These are phyloP conservation scores for Helianthus annuus DNA, from an alignment of 129 eudicot species.

Conservation along the genomic window DNA sequence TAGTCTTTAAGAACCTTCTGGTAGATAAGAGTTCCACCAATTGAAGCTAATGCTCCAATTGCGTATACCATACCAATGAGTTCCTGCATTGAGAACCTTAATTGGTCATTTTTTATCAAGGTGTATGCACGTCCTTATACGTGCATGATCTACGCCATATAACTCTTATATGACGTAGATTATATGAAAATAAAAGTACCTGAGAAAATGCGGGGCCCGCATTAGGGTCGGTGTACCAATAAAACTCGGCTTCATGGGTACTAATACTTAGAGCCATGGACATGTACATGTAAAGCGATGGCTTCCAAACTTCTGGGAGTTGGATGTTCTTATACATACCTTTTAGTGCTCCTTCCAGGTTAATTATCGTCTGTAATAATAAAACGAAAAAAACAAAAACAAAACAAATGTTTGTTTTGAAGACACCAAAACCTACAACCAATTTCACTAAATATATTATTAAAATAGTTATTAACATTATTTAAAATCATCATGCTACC, in stretches of 20 bases:
- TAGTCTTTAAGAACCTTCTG: slow-evolving; percentile 55
- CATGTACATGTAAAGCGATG: slow-evolving; percentile 56
- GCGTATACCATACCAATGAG: slow-evolving; percentile 56
- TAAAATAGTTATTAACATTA: no score
- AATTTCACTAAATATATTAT: no score
- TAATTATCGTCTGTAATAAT: slow-evolving; percentile 30
- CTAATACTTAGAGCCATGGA: slow-evolving; percentile 57
- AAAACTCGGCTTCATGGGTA: slow-evolving; percentile 65
- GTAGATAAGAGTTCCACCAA: slow-evolving; percentile 56
- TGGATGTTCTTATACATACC: slow-evolving; percentile 51
- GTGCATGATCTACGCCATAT: neutral
- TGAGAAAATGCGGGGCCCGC: slow-evolving; percentile 66
- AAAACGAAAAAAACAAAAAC: no score
- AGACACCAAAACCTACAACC: no score
- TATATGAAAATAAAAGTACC: slow-evolving; percentile 26
- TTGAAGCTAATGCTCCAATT: slow-evolving; percentile 59
- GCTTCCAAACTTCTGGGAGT: slow-evolving; percentile 64
- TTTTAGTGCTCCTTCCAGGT: slow-evolving; percentile 45
- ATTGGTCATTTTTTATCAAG: neutral
- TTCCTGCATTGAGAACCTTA: slow-evolving; percentile 38
- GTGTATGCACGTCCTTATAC: neutral
- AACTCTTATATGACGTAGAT: neutral
- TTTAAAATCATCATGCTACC: no score
- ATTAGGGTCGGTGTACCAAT: slow-evolving; percentile 63
- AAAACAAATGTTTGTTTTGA: no score